Conservation (phyloP, 805 yeast species). For the Komagataella pseudopastoris region DNA sequence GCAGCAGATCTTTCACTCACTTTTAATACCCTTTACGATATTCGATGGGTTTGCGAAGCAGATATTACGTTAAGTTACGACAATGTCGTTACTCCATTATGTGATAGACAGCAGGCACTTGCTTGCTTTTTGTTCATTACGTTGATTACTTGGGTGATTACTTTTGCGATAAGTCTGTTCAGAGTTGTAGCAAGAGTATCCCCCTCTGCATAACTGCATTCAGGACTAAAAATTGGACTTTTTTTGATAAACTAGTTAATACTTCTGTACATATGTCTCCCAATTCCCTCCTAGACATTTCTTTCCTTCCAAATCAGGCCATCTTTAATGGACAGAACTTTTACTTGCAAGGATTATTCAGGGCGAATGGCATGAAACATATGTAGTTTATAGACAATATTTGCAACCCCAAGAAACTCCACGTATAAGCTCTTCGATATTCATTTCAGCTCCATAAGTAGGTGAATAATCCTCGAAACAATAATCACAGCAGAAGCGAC, state of each 20-base stretch:
- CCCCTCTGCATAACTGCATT: not conserved
- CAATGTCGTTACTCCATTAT: constrained; percentile 31
- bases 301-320: no score
- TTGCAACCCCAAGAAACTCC: no score
- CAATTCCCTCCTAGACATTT: no score
- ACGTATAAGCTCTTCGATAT: no score
- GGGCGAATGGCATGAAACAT: no score
- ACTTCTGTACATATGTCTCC: no score
- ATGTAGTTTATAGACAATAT: no score
- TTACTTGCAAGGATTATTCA: no score
- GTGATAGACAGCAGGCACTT: constrained; percentile 66
- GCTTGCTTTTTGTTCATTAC: constrained; percentile 70
- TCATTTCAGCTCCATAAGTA: no score
- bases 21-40: constrained; percentile 70
- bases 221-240: not conserved
- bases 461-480: no score
- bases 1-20: constrained; percentile 81
- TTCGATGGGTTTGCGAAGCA: constrained; percentile 61
- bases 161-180: constrained; percentile 72
- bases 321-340: no score
- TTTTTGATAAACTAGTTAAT: not conserved
- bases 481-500: not conserved
- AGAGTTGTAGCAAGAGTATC: constrained; percentile 39
- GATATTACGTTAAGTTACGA: constrained; percentile 1
- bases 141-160: constrained; percentile 69